A percentile compares a stretch with the other conserved stretches of the same genome.
Conservation (phyloP, 164 flowering plant species). For the Tetrastigma voinierianum region DNA sequence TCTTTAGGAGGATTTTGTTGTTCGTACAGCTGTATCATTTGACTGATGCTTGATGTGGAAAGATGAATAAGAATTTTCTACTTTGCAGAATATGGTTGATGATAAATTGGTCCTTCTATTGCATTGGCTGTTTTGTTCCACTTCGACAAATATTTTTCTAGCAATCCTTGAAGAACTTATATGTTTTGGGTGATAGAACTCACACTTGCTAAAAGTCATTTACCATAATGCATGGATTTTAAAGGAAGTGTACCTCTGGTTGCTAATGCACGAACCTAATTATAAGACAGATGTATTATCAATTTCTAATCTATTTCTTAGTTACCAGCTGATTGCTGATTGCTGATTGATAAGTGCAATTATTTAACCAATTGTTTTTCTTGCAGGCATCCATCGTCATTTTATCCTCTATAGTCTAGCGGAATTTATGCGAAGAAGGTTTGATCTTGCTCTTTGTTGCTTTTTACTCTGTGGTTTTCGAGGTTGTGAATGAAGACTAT, state of each 20-base stretch:
- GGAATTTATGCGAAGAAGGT: conserved; percentile 85
- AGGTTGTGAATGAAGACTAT: background rate
- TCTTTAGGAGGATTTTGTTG: no score
- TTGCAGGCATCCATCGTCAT: conserved; percentile 86
- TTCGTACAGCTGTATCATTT: no score
- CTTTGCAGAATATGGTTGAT: no score
- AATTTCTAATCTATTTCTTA: background rate
- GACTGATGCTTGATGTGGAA: no score
- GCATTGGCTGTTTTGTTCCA: no score
- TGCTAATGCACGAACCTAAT: background rate
- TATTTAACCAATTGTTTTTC: conserved; percentile 1
- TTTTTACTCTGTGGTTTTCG: background rate
- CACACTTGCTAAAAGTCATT: no score
- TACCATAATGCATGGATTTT: no score
- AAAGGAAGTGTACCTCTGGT: background rate
- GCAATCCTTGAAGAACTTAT: background rate
- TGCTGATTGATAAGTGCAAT: background rate
- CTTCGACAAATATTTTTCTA: no score
- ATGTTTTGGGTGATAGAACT: background rate
- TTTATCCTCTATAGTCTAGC: conserved; percentile 84
- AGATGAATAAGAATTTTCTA: no score
- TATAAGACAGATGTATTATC: background rate
- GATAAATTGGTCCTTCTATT: no score
- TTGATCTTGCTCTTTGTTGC: conserved; percentile 5
- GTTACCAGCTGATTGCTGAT: background rate